Evolutionary conservation across 2,329 filamentous ascomycete genomes (phyloP).

Genomic region (Fusarium ramigenum): DNA sequence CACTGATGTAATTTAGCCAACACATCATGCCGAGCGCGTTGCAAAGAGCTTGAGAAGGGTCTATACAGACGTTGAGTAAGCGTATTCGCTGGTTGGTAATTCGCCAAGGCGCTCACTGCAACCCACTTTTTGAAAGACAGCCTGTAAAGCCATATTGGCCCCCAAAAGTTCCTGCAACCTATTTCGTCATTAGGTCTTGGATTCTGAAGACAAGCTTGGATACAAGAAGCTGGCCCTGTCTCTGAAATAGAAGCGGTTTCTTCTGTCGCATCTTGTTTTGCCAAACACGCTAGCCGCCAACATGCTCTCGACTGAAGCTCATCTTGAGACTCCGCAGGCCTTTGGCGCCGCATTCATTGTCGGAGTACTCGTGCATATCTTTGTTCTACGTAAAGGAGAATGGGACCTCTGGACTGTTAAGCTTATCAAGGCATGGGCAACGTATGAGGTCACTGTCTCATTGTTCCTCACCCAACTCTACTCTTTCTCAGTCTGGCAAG

Average conservation of each 20-base stretch:
- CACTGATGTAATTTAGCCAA: background rate
- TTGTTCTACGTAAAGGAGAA: constrained; percentile 10
- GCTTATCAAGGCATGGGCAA: background rate
- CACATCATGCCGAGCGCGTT: background rate
- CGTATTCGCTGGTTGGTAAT: background rate
- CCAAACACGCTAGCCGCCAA: accelerated
- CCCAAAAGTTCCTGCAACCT: background rate
- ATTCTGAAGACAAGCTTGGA: accelerated
- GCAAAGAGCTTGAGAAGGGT: background rate
- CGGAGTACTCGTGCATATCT: background rate
- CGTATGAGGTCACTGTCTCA: background rate
- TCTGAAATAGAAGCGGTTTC: too few relatives aligned
- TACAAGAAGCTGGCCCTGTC: background rate
- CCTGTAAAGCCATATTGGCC: background rate
- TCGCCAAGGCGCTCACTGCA: background rate
- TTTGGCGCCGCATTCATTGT: background rate
- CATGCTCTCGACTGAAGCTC: background rate
- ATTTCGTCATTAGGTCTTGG: background rate
- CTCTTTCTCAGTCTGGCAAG: background rate
- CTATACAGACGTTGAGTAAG: background rate
- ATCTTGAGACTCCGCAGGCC: background rate
- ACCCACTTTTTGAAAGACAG: background rate
- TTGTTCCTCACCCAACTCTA: background rate
- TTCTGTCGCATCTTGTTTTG: too few relatives aligned
- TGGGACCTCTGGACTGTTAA: constrained; percentile 13